phyloP scores from a whole-genome alignment of 176 grass and related monocot genomes.

The Carex pumila region DNA sequence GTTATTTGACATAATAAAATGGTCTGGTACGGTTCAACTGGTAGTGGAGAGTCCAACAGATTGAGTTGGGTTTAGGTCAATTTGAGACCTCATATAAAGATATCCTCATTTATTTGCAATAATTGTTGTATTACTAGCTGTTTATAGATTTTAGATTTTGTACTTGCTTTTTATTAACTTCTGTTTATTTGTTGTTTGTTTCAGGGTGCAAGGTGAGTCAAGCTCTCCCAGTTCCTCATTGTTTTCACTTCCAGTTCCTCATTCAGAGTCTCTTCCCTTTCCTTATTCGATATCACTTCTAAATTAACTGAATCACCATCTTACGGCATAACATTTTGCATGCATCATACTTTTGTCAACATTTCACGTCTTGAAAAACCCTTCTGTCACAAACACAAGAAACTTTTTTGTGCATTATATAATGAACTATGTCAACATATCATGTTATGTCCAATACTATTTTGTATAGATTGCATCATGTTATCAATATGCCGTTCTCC shows the following conservation, averaged over 20 bases:
- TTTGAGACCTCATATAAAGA: not conserved
- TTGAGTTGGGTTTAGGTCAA: not conserved
- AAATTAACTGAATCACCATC: not conserved
- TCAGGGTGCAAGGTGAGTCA: constrained; percentile 89
- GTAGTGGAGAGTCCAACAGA: too few species aligned
- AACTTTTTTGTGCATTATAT: not conserved
- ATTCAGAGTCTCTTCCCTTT: constrained; percentile 9
- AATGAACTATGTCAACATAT: not conserved
- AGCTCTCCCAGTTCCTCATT: constrained; percentile 25
- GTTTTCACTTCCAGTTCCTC: constrained; percentile 13
- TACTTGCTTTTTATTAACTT: constrained; percentile 13
- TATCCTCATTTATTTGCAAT: not conserved
- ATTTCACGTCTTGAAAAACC: not conserved
- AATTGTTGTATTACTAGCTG: not conserved
- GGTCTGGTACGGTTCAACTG: not conserved
- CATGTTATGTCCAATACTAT: not conserved
- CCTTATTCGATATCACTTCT: not conserved
- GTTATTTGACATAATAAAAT: not conserved
- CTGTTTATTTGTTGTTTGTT: constrained; percentile 22
- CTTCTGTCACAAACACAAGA: not conserved
- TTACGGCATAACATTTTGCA: not conserved
- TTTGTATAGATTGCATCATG: not conserved
- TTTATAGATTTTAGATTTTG: not conserved
- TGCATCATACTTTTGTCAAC: constrained; percentile 17
- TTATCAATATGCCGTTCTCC: not conserved